Percentiles rank a stretch among this genome's conserved stretches.
Conservation (phyloP, 257 asterid species). For the Solanum tarapatanum region DNA sequence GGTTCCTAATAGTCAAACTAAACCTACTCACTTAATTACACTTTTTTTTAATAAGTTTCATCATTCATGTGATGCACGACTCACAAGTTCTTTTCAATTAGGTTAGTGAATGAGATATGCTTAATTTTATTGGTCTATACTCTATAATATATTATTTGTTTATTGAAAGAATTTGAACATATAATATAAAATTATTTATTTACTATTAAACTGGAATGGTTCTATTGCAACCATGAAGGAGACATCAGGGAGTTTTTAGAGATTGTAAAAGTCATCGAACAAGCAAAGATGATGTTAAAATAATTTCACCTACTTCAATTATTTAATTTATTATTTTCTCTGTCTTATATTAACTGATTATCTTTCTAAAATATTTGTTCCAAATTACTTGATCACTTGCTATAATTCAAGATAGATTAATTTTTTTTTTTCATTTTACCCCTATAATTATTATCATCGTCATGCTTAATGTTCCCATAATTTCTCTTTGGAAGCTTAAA, state of each 20-base stretch:
- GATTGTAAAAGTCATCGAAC: not conserved
- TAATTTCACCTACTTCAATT: too few relatives aligned
- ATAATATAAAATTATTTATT: not conserved
- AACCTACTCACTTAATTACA: not conserved
- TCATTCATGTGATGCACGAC: not conserved
- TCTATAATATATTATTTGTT: not conserved
- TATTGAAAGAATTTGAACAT: not conserved
- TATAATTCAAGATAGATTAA: too few relatives aligned
- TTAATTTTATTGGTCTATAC: not conserved
- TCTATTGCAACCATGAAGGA: not conserved
- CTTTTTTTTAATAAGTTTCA: not conserved
- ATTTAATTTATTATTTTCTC: too few relatives aligned
- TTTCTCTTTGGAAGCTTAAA: too few relatives aligned
- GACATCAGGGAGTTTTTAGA: not conserved
- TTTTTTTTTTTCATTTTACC: too few relatives aligned
- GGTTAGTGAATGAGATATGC: not conserved
- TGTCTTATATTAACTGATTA: too few relatives aligned
- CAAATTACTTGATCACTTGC: too few relatives aligned
- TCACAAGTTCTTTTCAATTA: not conserved
- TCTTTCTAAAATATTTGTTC: too few relatives aligned
- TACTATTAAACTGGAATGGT: not conserved
- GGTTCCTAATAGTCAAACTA: not conserved
- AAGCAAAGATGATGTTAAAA: too few relatives aligned
- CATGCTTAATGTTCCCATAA: too few relatives aligned
- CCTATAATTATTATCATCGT: too few relatives aligned